Evolutionary conservation across 2,329 filamentous ascomycete species (phyloP), one percentile per base, ranked within the genome.

Genomic region (Rhinocladiella similis): DNA sequence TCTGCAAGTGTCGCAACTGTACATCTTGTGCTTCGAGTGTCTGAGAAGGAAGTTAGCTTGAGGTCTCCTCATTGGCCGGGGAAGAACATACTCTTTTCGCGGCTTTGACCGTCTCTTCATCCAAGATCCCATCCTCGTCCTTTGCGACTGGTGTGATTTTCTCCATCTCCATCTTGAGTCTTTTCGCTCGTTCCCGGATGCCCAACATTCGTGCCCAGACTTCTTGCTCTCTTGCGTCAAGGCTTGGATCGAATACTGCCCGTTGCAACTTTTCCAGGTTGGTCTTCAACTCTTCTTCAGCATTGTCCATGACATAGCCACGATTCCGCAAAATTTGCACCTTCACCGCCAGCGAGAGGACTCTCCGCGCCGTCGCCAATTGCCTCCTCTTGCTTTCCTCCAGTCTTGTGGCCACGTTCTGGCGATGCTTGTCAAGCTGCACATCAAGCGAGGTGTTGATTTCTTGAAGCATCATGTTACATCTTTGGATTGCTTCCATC

Each of bases 121-220:
- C 79, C 46, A 87, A 70, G 6, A 72, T 71, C 55, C 78, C 73
- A 29, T 73, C 69, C 20, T 67, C 66, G 22, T 66, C 67, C 43
- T 68, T 65, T 1, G 81, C 83, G 47, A 82, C 69, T 3, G 65
- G 65, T 39, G 56, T 54, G 14, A 65, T 49, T 67, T 77, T 78
- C 67, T 85, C 83, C 54, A 83, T 79, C 70, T 87, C 84, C 58
- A 76, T 73, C 63, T 86, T 82, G 54, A 87, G 67, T 65, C 80
- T 77, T 64, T 80, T 79, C 46, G 81, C 80, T 53, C 83, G 74
- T 66, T 86, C 83, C 53, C 83, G 74, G 51, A 87, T 78, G 6
- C 80, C 79, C 47, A 85, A 77, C 83, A 87, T 85, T 38, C 84
- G 75, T 27, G 84, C 84, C 84, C 84, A 87, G 54, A 87, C 83